Conservation (phyloP, 2,329 filamentous ascomycete genomes). For the Apiospora phragmitis region DNA sequence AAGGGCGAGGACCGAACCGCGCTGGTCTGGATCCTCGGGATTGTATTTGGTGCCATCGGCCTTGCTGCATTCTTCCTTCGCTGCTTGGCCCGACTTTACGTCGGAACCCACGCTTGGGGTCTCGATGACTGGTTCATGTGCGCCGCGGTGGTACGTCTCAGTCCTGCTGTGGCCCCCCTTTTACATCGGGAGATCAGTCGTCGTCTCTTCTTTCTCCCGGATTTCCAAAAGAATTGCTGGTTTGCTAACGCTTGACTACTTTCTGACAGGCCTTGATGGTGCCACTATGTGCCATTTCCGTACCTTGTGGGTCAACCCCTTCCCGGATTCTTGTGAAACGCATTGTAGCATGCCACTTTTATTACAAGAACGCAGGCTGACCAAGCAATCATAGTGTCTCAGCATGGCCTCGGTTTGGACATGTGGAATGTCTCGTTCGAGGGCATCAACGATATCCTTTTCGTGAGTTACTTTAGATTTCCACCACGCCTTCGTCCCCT, state of each 20-base stretch:
- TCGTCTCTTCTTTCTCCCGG: background rate
- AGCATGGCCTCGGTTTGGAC: conserved; percentile 42
- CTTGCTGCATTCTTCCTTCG: conserved; percentile 31
- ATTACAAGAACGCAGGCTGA: background rate
- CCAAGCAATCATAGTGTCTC: conserved; percentile 31
- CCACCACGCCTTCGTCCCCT: background rate
- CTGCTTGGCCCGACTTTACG: conserved; percentile 27
- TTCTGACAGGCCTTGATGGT: conserved; percentile 17
- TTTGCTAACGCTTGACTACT: background rate
- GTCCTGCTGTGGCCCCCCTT: background rate
- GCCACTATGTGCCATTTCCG: conserved; percentile 23
- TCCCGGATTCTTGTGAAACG: background rate
- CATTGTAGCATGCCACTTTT: background rate
- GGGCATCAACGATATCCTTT: conserved; percentile 42
- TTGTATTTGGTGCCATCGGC: conserved; percentile 29
- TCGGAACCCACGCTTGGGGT: conserved; percentile 30
- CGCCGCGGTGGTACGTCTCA: conserved; percentile 24
- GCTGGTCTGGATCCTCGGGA: conserved; percentile 26
- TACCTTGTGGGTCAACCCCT: conserved; percentile 25
- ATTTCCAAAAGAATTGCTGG: background rate
- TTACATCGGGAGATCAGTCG: background rate
- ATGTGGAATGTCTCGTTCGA: conserved; percentile 44
- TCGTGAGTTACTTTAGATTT: conserved; percentile 23
- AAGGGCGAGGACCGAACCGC: conserved; percentile 26
- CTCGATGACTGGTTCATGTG: conserved; percentile 32